These are phyloP conservation scores for Aureobasidium sp. DNA, from an alignment of 2,329 filamentous ascomycete genomes.

Conservation along the genomic window DNA sequence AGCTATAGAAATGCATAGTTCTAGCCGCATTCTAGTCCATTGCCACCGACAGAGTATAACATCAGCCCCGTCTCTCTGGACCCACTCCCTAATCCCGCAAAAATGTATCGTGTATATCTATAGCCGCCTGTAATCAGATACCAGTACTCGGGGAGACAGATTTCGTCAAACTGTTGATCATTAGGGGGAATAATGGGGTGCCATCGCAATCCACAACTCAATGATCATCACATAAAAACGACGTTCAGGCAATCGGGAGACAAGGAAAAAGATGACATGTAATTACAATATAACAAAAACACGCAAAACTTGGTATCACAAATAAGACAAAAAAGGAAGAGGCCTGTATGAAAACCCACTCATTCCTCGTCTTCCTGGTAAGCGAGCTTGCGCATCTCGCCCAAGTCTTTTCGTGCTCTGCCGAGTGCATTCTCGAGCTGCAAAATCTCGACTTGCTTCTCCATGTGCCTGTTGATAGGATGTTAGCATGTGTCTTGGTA, in stretches of 20 bases:
- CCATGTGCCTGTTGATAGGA: slow-evolving; percentile 9
- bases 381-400: slow-evolving; percentile 97
- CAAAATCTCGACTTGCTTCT: slow-evolving; percentile 79
- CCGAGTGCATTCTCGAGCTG: slow-evolving; percentile 85
- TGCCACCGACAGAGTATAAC: too few species aligned
- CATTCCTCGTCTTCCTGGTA: slow-evolving; percentile 65
- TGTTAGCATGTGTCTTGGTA: slow-evolving; percentile 20
- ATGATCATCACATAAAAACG: neutral
- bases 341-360: neutral
- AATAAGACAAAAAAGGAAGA: slow-evolving; percentile 1
- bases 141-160: too few species aligned
- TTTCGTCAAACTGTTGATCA: too few species aligned
- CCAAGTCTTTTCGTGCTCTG: slow-evolving; percentile 71
- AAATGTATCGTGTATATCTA: too few species aligned
- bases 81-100: too few species aligned
- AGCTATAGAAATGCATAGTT: too few species aligned
- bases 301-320: slow-evolving; percentile 11
- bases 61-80: too few species aligned
- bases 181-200: too few species aligned
- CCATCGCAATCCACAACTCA: neutral
- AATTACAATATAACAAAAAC: neutral
- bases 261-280: neutral
- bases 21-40: too few species aligned
- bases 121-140: too few species aligned
- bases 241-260: neutral